phyloP scores from a whole-genome alignment of 2,329 filamentous ascomycete species.

The Myriangium duriaei region DNA sequence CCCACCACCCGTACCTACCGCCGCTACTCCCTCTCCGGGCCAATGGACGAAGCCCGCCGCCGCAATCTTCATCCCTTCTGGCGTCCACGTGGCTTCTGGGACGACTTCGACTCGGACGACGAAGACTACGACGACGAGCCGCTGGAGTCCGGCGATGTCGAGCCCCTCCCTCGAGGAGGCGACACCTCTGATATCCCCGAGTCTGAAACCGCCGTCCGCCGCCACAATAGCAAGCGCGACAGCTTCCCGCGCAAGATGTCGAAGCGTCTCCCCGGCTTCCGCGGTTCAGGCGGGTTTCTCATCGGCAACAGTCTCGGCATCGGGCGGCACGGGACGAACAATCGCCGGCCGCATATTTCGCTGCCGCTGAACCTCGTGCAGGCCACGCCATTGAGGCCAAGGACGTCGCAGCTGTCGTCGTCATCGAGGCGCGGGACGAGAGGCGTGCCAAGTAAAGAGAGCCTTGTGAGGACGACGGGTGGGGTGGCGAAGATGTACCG shows the following conservation, averaged over 20 bases:
- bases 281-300: constrained; percentile 32
- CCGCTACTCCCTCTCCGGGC: constrained; percentile 9
- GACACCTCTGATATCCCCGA: constrained; percentile 29
- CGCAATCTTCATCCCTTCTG: constrained; percentile 47
- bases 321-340: constrained; percentile 34
- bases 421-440: too few species aligned
- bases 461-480: neutral
- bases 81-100: constrained; percentile 52
- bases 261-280: constrained; percentile 26
- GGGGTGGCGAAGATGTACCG: neutral
- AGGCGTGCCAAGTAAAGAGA: too few species aligned
- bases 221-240: too few species aligned
- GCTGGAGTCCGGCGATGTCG: constrained; percentile 3
- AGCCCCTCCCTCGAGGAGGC: constrained; percentile 29
- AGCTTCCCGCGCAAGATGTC: constrained; percentile 22
- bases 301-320: constrained; percentile 46
- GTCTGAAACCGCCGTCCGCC: too few species aligned
- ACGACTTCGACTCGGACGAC: constrained; percentile 37
- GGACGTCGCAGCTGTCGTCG: too few species aligned
- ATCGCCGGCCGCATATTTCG: constrained; percentile 29
- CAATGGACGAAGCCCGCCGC: constrained; percentile 20
- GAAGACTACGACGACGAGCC: constrained; percentile 20
- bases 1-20: constrained; percentile 16
- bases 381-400: too few species aligned
- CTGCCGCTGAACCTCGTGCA: too few species aligned